These are phyloP conservation scores for Dinochytrium kinnereticum DNA, from an alignment of 371 early-diverging fungal species.

Conservation along the genomic window DNA sequence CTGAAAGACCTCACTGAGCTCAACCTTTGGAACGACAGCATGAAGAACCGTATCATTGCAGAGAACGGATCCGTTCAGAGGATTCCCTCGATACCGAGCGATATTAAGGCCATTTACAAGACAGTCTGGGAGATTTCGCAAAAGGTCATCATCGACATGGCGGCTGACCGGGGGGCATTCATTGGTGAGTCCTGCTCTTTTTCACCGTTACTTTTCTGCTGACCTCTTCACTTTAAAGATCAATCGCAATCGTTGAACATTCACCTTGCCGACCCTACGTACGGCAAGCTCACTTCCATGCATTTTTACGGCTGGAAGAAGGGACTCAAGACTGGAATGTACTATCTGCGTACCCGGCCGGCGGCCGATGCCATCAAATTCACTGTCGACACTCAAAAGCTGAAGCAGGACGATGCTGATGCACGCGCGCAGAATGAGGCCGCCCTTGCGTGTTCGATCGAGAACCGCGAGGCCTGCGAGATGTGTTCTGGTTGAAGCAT, in stretches of 20 bases:
- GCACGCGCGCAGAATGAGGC: slow-evolving; percentile 49
- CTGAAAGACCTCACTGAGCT: slow-evolving; percentile 92
- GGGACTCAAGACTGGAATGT: slow-evolving; percentile 99
- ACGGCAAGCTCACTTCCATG: slow-evolving; percentile 95
- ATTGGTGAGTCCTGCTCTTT: slow-evolving; percentile 59
- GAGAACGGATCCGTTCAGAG: slow-evolving; percentile 95
- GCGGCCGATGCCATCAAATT: slow-evolving; percentile 99
- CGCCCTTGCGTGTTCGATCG: slow-evolving; percentile 78
- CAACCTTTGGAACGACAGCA: slow-evolving; percentile 94
- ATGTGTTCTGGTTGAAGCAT: slow-evolving; percentile 75
- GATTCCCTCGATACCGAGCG: slow-evolving; percentile 84
- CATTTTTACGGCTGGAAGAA: slow-evolving; percentile 99
- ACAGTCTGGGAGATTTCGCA: slow-evolving; percentile 98
- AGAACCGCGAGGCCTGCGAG: slow-evolving; percentile 90
- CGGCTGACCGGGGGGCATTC: slow-evolving; percentile 94
- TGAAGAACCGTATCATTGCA: slow-evolving; percentile 97
- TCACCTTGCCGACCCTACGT: slow-evolving; percentile 92
- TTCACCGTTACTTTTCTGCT: not conserved
- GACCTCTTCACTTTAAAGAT: slow-evolving; percentile 57
- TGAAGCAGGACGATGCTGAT: slow-evolving; percentile 27
- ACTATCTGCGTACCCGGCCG: slow-evolving; percentile 98
- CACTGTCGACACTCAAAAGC: slow-evolving; percentile 64
- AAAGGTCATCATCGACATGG: slow-evolving; percentile 68
- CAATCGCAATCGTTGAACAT: slow-evolving; percentile 99
- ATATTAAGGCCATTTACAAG: slow-evolving; percentile 96